A percentile compares a stretch with the other conserved stretches of the same genome.
phyloP scores from a whole-genome alignment of 768 basidiomycete species.

The Baorangia bicolor region DNA sequence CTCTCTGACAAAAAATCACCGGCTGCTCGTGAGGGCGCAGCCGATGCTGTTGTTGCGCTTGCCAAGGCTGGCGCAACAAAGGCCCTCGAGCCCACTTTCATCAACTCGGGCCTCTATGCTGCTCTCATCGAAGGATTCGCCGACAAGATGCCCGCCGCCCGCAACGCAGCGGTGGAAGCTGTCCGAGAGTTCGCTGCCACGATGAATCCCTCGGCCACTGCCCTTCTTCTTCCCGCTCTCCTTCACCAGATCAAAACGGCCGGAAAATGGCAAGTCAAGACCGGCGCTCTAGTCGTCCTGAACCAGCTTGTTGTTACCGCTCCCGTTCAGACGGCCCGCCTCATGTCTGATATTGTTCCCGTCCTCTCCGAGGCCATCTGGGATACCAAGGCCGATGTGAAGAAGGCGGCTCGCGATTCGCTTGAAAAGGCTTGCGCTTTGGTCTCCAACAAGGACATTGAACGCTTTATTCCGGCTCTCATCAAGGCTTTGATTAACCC shows the following conservation, averaged over 20 bases:
- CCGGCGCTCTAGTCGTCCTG: constrained; percentile 75
- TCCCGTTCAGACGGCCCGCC: constrained; percentile 78
- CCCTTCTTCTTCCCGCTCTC: constrained; percentile 80
- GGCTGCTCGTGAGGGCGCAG: constrained; percentile 87
- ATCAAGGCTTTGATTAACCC: constrained; percentile 99
- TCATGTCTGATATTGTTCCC: constrained; percentile 94
- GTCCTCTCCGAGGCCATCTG: constrained; percentile 94
- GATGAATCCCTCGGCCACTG: constrained; percentile 88
- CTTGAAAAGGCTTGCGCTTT: constrained; percentile 93
- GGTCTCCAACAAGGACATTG: constrained; percentile 97
- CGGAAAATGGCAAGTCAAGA: constrained; percentile 98
- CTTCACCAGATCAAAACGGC: constrained; percentile 93
- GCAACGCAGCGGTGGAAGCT: constrained; percentile 82
- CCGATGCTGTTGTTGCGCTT: constrained; percentile 64
- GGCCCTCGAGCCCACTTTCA: constrained; percentile 85
- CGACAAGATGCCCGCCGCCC: constrained; percentile 90
- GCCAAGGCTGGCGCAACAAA: constrained; percentile 69
- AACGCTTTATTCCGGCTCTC: constrained; percentile 95
- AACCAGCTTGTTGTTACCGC: constrained; percentile 86
- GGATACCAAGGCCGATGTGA: constrained; percentile 98
- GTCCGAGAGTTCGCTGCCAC: constrained; percentile 69
- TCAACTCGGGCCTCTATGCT: constrained; percentile 82
- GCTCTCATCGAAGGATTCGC: constrained; percentile 90
- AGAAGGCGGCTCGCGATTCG: constrained; percentile 95
- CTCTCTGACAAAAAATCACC: constrained; percentile 95